Percentiles rank a stretch among this genome's conserved stretches.
Evolutionary conservation across 805 yeast species (phyloP).

Genomic region (Zygotorulaspora danielsina): DNA sequence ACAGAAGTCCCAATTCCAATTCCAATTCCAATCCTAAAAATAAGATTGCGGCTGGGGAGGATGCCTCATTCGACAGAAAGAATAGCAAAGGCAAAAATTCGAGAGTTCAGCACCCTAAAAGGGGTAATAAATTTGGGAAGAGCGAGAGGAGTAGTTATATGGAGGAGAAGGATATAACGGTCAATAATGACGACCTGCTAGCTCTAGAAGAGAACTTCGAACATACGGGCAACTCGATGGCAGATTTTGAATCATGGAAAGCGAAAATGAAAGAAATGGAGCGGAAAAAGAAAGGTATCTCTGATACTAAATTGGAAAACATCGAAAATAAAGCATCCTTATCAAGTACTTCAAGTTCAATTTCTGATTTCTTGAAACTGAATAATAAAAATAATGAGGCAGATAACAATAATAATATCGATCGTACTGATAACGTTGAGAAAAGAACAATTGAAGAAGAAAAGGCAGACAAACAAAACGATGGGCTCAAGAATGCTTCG

Average conservation of each 20-base stretch:
- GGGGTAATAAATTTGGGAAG: constrained; percentile 15
- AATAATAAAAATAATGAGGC: constrained; percentile 10
- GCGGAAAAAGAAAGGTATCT: constrained; percentile 34
- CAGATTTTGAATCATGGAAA: constrained; percentile 42
- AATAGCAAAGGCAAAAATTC: constrained; percentile 20
- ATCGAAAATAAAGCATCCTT: constrained; percentile 12
- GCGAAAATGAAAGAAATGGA: constrained; percentile 38
- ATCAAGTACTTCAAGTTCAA: constrained; percentile 26
- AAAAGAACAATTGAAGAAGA: constrained; percentile 10
- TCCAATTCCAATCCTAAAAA: constrained; percentile 14
- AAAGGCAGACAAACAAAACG: constrained; percentile 12
- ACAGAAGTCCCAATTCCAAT: constrained; percentile 12
- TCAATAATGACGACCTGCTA: constrained; percentile 33
- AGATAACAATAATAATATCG: constrained; percentile 3
- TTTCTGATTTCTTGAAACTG: constrained; percentile 32
- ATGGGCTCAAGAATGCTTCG: constrained; percentile 20
- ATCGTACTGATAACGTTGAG: background rate
- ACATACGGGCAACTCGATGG: constrained; percentile 36
- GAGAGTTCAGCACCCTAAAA: constrained; percentile 12
- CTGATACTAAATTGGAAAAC: constrained; percentile 6
- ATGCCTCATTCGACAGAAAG: constrained; percentile 17
- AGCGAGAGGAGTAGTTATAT: constrained; percentile 14
- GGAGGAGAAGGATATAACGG: constrained; percentile 28
- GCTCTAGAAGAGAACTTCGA: constrained; percentile 34
- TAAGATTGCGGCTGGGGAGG: constrained; percentile 13